Conservation (phyloP, 148 eudicot genomes). For the Mesembryanthemum crystallinum region DNA sequence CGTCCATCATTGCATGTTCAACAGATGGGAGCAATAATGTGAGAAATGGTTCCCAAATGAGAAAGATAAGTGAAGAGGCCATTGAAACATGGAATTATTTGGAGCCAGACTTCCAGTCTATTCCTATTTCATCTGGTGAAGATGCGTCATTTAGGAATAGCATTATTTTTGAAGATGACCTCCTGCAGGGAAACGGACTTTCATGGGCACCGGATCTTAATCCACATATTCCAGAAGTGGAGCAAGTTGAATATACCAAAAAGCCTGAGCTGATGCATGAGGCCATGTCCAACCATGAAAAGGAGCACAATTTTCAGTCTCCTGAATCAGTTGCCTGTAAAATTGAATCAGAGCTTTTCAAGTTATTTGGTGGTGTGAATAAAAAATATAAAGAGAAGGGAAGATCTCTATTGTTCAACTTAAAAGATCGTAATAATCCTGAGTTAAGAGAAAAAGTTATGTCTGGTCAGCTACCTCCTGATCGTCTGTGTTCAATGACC, state of each 20-base stretch:
- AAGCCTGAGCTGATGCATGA: slow-evolving; percentile 33
- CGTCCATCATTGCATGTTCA: slow-evolving; percentile 24
- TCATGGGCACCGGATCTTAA: slow-evolving; percentile 72
- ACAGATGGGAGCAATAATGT: slow-evolving; percentile 27
- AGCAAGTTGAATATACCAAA: slow-evolving; percentile 32
- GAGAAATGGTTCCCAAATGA: slow-evolving; percentile 25
- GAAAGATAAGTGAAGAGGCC: slow-evolving; percentile 26
- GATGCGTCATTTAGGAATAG: slow-evolving; percentile 59
- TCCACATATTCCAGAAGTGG: slow-evolving; percentile 34
- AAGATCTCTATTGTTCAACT: slow-evolving; percentile 81
- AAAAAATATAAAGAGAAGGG: slow-evolving; percentile 96
- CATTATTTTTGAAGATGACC: slow-evolving; percentile 73
- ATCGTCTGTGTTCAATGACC: slow-evolving; percentile 87
- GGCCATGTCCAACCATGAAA: slow-evolving; percentile 19
- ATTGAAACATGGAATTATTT: slow-evolving; percentile 36
- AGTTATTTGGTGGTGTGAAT: slow-evolving; percentile 87
- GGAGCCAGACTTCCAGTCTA: slow-evolving; percentile 39
- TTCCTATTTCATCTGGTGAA: slow-evolving; percentile 47
- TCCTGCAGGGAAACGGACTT: slow-evolving; percentile 91
- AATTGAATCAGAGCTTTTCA: slow-evolving; percentile 81
- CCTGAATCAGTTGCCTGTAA: slow-evolving; percentile 60
- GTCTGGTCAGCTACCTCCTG: slow-evolving; percentile 82
- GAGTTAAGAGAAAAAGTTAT: slow-evolving; percentile 84
- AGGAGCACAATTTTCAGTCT: slow-evolving; percentile 29
- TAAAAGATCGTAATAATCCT: slow-evolving; percentile 86